Percentiles rank a stretch among this genome's conserved stretches.
Evolutionary conservation across 805 yeast species (phyloP).

Genomic region (Yueomyces sinensis): DNA sequence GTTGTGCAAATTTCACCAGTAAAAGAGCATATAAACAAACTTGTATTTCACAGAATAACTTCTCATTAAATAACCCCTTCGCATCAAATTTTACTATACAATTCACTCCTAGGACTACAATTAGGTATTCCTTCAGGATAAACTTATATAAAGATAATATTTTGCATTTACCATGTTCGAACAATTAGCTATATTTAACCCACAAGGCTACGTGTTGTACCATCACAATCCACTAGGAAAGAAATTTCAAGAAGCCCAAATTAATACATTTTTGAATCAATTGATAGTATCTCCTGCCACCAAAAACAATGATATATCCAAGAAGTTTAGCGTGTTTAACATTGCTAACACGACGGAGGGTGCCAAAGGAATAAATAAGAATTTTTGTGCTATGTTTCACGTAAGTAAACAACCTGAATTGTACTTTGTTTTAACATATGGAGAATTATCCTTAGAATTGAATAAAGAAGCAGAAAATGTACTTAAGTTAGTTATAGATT

Average conservation of each 20-base stretch:
- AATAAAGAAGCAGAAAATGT: constrained; percentile 32
- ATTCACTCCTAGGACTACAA: too few relatives aligned
- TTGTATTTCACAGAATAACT: too few relatives aligned
- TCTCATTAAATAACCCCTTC: too few relatives aligned
- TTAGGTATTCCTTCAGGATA: too few relatives aligned
- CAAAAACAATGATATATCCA: constrained; percentile 9
- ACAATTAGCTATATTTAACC: constrained; percentile 20
- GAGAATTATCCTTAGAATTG: constrained; percentile 29
- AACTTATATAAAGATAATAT: too few relatives aligned
- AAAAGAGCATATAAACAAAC: too few relatives aligned
- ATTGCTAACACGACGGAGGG: constrained; percentile 2
- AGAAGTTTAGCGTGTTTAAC: constrained; percentile 9
- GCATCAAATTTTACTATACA: too few relatives aligned
- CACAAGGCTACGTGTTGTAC: constrained; percentile 20
- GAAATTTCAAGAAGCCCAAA: constrained; percentile 18
- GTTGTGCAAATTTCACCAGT: too few relatives aligned
- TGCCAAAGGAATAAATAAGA: constrained; percentile 2
- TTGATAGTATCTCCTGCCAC: constrained; percentile 15
- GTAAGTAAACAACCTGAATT: constrained; percentile 23
- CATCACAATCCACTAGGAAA: constrained; percentile 17
- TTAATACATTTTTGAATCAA: constrained; percentile 17
- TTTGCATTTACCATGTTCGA: constrained; percentile 18
- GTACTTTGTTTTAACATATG: constrained; percentile 30
- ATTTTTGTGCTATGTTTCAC: constrained; percentile 15
- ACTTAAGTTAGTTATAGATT: constrained; percentile 22